phyloP scores from a whole-genome alignment of 2,329 filamentous ascomycete genomes.

The Zasmidium cellare region DNA sequence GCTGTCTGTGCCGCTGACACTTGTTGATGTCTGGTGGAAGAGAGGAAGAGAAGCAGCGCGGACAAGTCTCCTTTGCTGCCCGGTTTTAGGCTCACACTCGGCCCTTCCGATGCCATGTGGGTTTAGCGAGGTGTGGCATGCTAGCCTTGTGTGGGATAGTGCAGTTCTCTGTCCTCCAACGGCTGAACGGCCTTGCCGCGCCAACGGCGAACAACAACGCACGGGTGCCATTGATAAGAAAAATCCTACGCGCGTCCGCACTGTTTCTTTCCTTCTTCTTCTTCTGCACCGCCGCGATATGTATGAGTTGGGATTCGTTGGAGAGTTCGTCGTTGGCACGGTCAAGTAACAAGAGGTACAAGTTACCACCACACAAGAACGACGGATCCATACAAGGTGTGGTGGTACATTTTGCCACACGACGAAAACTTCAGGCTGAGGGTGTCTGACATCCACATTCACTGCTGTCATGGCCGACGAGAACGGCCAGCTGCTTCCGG shows the following conservation, averaged over 20 bases:
- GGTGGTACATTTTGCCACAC: not conserved
- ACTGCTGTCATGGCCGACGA: slow-evolving; percentile 15
- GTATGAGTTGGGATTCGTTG: not conserved
- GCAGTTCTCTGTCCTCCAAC: too few species aligned
- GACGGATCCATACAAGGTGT: not conserved
- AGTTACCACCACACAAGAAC: not conserved
- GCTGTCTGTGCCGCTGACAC: not conserved
- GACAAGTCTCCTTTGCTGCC: too few species aligned
- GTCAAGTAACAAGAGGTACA: slow-evolving; percentile 11
- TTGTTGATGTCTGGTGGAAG: not conserved
- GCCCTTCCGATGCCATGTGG: not conserved
- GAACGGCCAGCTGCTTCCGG: slow-evolving; percentile 19
- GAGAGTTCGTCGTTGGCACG: slow-evolving; percentile 2
- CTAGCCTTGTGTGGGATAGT: too few species aligned
- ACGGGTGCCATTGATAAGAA: not conserved
- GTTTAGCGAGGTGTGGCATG: too few species aligned
- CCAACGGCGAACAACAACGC: not conserved
- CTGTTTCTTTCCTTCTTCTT: not conserved
- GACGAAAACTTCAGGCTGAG: not conserved
- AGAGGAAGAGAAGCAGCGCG: not conserved
- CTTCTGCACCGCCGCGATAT: not conserved
- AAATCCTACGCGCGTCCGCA: not conserved
- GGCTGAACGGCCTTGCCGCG: too few species aligned
- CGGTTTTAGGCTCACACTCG: not conserved
- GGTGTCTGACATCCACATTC: not conserved